Base-by-base conservation (phyloP, 441 rosid genomes). In the Dalechampia spathulata region DNA sequence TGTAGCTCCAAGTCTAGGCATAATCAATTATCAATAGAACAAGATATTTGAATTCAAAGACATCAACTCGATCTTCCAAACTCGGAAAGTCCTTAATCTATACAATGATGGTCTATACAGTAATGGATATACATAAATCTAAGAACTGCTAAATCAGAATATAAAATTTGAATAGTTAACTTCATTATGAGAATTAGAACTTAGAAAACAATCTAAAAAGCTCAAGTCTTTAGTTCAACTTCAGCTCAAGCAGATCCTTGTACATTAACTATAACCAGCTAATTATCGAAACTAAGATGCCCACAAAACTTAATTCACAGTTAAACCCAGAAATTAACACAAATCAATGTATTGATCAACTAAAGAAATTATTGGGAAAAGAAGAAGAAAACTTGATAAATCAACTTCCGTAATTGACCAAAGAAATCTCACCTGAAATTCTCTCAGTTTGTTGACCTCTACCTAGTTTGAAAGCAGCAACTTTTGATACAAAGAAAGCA, bases 381-480 rank as follows among this genome's bases (percentile, higher is more conserved):
- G 20, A 0, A 16, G 2, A 14, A 10, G 36, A 52, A 52, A 19
- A 1, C 40, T 13, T n/a, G n/a, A 22, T 2, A 36, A 15, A 51
- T 38, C 34, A 15, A 15, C 25, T n/a, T 50, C 7, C 47, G 42
- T 3, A 44, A 17, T n/a, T n/a, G 6, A 26, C 3, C 9, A 14
- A 40, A 14, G 8, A 57, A 56, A 26, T 32, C 55, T 37, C 20
- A 81, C 97, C 97, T 77, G 94, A 85, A 68, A 90, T 87, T 68
- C 97, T 80, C 71, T 90, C 97, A 6, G 96, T 81, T 53, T 72
- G 86, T 71, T 75, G 97, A 73, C 77, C 74, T 55, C 81, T 80
- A 58, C 80, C 77, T 46, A 81, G 62, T 60, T 81, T 81, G 56
- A 82, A 52, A 61, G 80, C 85, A 65, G 65, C 77, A 70, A 63